Conservation (phyloP, 352 stramenopile species). For the Peronospora farinosa region DNA sequence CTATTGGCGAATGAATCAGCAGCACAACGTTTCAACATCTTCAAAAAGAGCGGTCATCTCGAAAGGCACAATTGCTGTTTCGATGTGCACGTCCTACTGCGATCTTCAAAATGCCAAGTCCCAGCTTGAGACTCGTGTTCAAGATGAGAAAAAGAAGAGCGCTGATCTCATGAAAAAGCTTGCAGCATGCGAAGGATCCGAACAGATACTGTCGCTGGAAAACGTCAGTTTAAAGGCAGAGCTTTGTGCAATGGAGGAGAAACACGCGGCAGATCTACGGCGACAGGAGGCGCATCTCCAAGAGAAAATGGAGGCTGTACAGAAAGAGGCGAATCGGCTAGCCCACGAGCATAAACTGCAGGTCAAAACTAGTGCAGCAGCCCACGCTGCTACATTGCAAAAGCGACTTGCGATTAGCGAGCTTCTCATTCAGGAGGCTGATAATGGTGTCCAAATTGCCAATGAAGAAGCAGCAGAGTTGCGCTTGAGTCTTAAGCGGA, state of each 20-base stretch:
- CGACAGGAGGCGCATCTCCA: conserved; percentile 29
- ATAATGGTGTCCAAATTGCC: conserved; percentile 7
- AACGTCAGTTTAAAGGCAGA: conserved; percentile 38
- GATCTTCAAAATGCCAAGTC: conserved; percentile 70
- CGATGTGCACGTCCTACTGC: conserved; percentile 85
- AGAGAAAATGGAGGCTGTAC: conserved; percentile 45
- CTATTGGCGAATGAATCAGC: conserved; percentile 78
- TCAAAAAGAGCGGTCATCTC: conserved; percentile 10
- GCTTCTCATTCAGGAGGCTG: conserved; percentile 13
- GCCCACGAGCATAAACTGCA: conserved; percentile 50
- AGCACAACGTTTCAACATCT: conserved; percentile 28
- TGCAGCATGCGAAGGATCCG: conserved; percentile 9
- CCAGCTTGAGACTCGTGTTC: conserved; percentile 37
- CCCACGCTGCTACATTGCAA: conserved; percentile 12
- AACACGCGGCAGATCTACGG: conserved; percentile 34
- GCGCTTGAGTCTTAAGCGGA: conserved; percentile 9
- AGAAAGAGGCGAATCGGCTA: conserved; percentile 46
- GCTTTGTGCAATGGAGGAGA: conserved; percentile 48
- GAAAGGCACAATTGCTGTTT: conserved; percentile 36
- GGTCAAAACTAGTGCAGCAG: conserved; percentile 28
- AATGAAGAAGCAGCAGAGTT: conserved; percentile 20
- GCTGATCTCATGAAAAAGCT: conserved; percentile 28
- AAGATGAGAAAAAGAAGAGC: conserved; percentile 32
- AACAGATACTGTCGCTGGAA: conserved; percentile 20
- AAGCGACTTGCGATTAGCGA: conserved; percentile 24